Percentiles rank a stretch among this genome's conserved stretches.
phyloP scores from a whole-genome alignment of 192 early-diverging fungal species.

The Backusella liffmaniae region DNA sequence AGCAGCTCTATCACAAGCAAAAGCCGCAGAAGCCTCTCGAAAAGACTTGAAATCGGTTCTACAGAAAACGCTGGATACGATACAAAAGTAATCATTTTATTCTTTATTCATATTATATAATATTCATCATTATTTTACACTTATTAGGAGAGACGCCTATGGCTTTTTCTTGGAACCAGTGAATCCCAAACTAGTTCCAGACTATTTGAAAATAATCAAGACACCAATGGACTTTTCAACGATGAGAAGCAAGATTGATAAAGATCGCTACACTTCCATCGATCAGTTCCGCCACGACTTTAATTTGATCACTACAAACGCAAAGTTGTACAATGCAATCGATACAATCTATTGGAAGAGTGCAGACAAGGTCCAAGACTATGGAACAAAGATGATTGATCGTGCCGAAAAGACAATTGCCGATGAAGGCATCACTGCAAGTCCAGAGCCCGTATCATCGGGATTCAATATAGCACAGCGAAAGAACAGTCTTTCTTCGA shows the following conservation, averaged over 20 bases:
- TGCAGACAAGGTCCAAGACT: constrained; percentile 75
- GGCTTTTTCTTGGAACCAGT: constrained; percentile 89
- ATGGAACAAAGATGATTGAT: constrained; percentile 70
- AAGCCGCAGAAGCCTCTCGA: constrained; percentile 27
- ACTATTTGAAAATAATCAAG: constrained; percentile 80
- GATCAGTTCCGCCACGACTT: constrained; percentile 79
- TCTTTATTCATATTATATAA: neutral
- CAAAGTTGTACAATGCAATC: constrained; percentile 80
- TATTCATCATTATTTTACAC: neutral
- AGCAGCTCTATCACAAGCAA: neutral
- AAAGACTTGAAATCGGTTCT: constrained; percentile 63
- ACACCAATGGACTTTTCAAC: constrained; percentile 92
- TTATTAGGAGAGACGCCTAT: constrained; percentile 73
- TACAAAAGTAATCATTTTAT: constrained; percentile 51
- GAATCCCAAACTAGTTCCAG: constrained; percentile 67
- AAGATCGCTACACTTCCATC: constrained; percentile 59
- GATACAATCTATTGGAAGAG: constrained; percentile 78
- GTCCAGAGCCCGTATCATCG: neutral
- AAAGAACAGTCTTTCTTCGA: neutral
- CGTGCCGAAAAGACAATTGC: constrained; percentile 45
- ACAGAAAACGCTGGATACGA: constrained; percentile 58
- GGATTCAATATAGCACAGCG: neutral
- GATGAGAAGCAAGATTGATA: constrained; percentile 72
- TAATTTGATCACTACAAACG: constrained; percentile 73
- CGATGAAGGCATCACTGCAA: neutral